Conservation (phyloP, 2,329 filamentous ascomycete genomes). For the Diplodia sapinea region DNA sequence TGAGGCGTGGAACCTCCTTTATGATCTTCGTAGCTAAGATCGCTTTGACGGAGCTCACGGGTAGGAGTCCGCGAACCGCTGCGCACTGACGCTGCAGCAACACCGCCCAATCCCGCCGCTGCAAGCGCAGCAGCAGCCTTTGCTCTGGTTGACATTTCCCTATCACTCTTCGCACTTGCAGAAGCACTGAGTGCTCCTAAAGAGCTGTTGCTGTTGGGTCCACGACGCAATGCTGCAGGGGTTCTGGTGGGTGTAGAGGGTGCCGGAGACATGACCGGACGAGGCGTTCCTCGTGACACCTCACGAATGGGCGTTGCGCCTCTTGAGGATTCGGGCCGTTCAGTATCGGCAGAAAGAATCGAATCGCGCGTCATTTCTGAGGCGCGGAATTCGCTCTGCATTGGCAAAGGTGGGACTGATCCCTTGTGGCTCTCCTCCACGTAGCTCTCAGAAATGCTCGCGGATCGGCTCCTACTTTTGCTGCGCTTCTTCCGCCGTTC, state of each 20-base stretch:
- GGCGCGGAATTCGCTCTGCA: conserved; percentile 82
- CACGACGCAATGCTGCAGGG: conserved; percentile 25
- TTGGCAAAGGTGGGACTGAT: conserved; percentile 79
- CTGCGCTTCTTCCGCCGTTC: conserved; percentile 55
- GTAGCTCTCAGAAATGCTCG: conserved; percentile 60
- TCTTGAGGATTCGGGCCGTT: conserved; percentile 70
- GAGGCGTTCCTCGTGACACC: conserved; percentile 63
- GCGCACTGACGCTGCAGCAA: conserved; percentile 59
- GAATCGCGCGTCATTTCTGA: conserved; percentile 89
- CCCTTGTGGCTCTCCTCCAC: conserved; percentile 56
- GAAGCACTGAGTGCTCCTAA: conserved; percentile 55
- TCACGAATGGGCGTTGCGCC: conserved; percentile 64
- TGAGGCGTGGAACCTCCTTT: conserved; percentile 45
- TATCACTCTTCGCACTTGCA: conserved; percentile 50
- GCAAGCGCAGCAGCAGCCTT: conserved; percentile 41
- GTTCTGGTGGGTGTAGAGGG: conserved; percentile 64
- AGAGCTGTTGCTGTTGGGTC: conserved; percentile 59
- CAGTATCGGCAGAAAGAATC: conserved; percentile 80
- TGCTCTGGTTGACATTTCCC: conserved; percentile 50
- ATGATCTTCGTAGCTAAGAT: background rate
- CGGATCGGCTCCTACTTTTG: conserved; percentile 58
- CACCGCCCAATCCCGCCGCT: conserved; percentile 45
- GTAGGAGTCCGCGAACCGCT: conserved; percentile 56
- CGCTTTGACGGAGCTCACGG: conserved; percentile 51
- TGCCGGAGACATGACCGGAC: conserved; percentile 61